Evolutionary conservation across 345 rosid genomes (phyloP).

Genomic region (Combretum micranthum): DNA sequence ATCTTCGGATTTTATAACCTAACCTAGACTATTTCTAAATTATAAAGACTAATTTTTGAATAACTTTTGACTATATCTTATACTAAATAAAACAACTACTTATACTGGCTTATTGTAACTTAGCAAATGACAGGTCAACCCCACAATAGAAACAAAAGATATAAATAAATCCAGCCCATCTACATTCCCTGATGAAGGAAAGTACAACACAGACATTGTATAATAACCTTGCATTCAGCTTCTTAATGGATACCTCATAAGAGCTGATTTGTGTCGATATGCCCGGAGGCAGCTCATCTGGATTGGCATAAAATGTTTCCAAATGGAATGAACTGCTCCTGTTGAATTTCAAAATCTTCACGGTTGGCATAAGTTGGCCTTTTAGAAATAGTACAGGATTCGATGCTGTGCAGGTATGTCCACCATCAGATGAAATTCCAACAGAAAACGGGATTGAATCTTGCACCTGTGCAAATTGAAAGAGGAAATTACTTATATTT

Average conservation of each 20-base stretch:
- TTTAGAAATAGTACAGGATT: slow-evolving; percentile 37
- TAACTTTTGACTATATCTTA: no score
- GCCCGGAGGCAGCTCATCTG: slow-evolving; percentile 35
- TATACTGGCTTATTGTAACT: no score
- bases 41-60: no score
- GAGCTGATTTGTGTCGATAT: slow-evolving; percentile 32
- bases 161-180: no score
- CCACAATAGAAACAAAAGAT: no score
- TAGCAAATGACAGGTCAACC: no score
- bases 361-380: slow-evolving; percentile 42
- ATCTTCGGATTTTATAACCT: no score
- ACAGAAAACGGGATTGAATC: slow-evolving; percentile 49
- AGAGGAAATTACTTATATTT: neutral
- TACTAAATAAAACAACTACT: no score
- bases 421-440: slow-evolving; percentile 38
- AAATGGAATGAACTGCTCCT: slow-evolving; percentile 26
- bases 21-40: no score
- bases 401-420: slow-evolving; percentile 22
- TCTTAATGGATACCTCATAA: slow-evolving; percentile 26
- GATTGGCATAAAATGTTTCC: slow-evolving; percentile 44
- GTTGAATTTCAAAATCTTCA: slow-evolving; percentile 40
- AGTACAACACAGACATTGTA: no score
- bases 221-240: no score
- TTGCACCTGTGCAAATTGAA: slow-evolving; percentile 36
- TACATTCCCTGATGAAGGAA: no score